Evolutionary conservation across 371 early-diverging fungal species (phyloP).

Genomic region (Apophysomyces ossiformis): DNA sequence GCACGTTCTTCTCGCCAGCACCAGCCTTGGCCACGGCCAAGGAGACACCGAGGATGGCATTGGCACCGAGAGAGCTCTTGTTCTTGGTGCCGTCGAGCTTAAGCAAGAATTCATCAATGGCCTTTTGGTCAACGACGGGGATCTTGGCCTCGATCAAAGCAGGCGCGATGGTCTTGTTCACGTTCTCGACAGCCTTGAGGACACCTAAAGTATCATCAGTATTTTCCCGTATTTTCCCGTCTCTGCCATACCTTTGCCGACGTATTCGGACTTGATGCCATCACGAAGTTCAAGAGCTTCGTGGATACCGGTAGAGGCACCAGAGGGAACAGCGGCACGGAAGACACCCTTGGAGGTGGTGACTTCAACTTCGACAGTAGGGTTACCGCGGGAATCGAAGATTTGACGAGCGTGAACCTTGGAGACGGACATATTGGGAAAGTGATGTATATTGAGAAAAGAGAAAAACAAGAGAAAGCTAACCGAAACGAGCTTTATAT

Average conservation of each 20-base stretch:
- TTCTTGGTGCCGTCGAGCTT: constrained; percentile 94
- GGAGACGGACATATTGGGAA: constrained; percentile 58
- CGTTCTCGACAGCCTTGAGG: constrained; percentile 90
- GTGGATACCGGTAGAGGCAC: constrained; percentile 98
- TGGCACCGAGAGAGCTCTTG: constrained; percentile 97
- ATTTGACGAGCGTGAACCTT: constrained; percentile 97
- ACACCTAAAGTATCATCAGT: constrained; percentile 66
- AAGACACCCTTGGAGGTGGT: constrained; percentile 88
- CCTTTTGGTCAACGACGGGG: constrained; percentile 83
- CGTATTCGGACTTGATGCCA: constrained; percentile 79
- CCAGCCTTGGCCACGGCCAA: constrained; percentile 96
- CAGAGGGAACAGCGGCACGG: constrained; percentile 98
- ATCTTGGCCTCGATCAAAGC: constrained; percentile 76
- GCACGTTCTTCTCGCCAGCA: constrained; percentile 90
- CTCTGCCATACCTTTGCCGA: constrained; percentile 88
- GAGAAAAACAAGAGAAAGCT: constrained; percentile 12
- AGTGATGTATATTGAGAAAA: constrained; percentile 12
- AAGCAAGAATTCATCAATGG: constrained; percentile 91
- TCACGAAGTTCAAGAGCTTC: constrained; percentile 99
- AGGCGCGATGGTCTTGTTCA: constrained; percentile 87
- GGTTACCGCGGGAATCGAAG: constrained; percentile 99
- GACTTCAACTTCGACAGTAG: constrained; percentile 99
- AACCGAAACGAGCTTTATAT: constrained; percentile 7
- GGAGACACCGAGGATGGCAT: constrained; percentile 98
- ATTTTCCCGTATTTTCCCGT: constrained; percentile 11